phyloP scores from a whole-genome alignment of 805 yeast species.

The Lipomyces yamadae region DNA sequence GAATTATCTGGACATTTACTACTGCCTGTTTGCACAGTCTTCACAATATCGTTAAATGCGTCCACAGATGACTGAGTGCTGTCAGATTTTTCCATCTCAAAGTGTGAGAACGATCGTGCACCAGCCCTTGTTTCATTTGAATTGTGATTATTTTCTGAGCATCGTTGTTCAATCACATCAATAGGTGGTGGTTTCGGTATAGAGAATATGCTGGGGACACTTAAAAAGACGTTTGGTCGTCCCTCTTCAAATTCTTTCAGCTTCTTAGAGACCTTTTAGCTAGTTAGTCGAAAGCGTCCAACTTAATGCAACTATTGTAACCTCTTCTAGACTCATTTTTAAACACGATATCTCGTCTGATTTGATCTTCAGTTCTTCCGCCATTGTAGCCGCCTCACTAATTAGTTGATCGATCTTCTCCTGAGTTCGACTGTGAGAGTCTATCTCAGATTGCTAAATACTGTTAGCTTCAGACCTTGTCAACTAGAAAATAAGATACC shows the following conservation, averaged over 20 bases:
- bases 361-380: neutral
- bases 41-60: neutral
- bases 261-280: conserved; percentile 1
- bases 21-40: neutral
- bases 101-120: neutral
- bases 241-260: conserved; percentile 5
- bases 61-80: neutral
- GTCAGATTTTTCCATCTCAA: neutral
- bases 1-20: neutral
- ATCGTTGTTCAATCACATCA: neutral
- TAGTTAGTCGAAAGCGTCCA: neutral
- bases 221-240: neutral
- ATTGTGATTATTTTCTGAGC: neutral
- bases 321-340: neutral
- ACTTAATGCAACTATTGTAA: neutral
- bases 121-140: neutral
- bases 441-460: conserved; percentile 2
- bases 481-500: neutral
- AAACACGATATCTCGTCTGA: neutral
- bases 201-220: neutral
- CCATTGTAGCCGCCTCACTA: neutral
- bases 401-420: neutral
- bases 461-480: neutral
- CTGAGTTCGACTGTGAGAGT: conserved; percentile 4
- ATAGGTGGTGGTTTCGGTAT: neutral